Evolutionary conservation across 148 eudicot genomes (phyloP).

Genomic region (Dysphania ambrosioides): DNA sequence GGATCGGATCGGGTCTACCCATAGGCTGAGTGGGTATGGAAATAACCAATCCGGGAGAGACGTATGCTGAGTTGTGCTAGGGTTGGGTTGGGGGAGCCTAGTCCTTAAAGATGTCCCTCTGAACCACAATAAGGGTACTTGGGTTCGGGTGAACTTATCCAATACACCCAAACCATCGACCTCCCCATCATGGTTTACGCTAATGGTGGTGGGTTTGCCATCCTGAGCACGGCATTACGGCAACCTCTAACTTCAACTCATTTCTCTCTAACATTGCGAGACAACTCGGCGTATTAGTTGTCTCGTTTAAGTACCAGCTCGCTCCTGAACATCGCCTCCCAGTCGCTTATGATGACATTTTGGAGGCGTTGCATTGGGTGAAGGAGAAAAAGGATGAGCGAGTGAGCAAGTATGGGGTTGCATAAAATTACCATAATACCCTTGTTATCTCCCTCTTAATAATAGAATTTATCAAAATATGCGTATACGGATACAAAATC

Average conservation of each 20-base stretch:
- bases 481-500: too few species aligned
- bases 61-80: too few species aligned
- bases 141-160: slow-evolving; percentile 1
- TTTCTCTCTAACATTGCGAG: neutral
- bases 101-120: neutral
- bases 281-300: neutral
- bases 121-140: neutral
- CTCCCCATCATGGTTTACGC: neutral
- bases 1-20: too few species aligned
- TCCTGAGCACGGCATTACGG: neutral
- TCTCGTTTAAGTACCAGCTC: neutral
- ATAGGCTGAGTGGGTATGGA: too few species aligned
- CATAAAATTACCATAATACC: too few species aligned
- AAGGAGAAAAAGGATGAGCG: neutral
- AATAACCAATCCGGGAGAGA: too few species aligned
- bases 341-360: neutral
- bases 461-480: too few species aligned
- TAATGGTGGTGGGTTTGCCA: neutral
- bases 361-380: slow-evolving; percentile 5
- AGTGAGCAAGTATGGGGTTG: neutral
- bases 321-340: slow-evolving; percentile 3
- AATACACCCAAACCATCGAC: neutral
- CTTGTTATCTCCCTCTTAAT: too few species aligned
- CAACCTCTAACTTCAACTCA: neutral
- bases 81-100: too few species aligned